Percentiles rank a stretch among this genome's conserved stretches.
Conservation (phyloP, 768 basidiomycete genomes). For the Phaffia australis region DNA sequence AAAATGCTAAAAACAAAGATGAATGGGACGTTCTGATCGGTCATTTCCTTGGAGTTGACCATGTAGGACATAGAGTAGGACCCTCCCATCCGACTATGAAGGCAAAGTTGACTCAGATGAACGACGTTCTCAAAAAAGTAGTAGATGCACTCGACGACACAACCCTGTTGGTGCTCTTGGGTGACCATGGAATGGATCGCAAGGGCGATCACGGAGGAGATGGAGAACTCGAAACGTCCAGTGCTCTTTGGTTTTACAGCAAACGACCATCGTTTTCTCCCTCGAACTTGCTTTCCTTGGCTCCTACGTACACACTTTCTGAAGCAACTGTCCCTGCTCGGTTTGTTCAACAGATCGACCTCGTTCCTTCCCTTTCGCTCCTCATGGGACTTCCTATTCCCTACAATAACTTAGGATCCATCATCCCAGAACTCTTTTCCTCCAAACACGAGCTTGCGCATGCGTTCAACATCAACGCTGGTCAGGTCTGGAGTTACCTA, state of each 20-base stretch:
- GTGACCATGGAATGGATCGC: conserved; percentile 95
- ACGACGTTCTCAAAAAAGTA: conserved; percentile 59
- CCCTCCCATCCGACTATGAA: conserved; percentile 79
- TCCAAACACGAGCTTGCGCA: conserved; percentile 36
- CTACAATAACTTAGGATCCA: conserved; percentile 81
- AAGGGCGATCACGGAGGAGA: conserved; percentile 95
- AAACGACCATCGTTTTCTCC: conserved; percentile 46
- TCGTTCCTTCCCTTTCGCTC: conserved; percentile 76
- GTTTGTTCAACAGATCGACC: conserved; percentile 79
- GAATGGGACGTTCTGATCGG: conserved; percentile 82
- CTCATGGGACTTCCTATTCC: conserved; percentile 88
- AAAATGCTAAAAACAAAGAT: conserved; percentile 37
- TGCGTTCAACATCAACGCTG: conserved; percentile 60
- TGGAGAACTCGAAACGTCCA: conserved; percentile 66
- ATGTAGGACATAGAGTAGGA: conserved; percentile 87
- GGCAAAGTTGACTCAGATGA: conserved; percentile 77
- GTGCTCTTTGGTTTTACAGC: conserved; percentile 86
- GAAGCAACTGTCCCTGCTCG: conserved; percentile 42
- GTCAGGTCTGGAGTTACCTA: conserved; percentile 67
- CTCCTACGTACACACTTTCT: conserved; percentile 31
- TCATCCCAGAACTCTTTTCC: conserved; percentile 83
- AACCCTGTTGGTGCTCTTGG: conserved; percentile 82
- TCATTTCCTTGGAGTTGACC: conserved; percentile 91
- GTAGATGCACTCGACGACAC: conserved; percentile 59
- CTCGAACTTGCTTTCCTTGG: conserved; percentile 31